Conservation (phyloP, 1,139 yeast genomes). For the Blastobotrys persicus region DNA sequence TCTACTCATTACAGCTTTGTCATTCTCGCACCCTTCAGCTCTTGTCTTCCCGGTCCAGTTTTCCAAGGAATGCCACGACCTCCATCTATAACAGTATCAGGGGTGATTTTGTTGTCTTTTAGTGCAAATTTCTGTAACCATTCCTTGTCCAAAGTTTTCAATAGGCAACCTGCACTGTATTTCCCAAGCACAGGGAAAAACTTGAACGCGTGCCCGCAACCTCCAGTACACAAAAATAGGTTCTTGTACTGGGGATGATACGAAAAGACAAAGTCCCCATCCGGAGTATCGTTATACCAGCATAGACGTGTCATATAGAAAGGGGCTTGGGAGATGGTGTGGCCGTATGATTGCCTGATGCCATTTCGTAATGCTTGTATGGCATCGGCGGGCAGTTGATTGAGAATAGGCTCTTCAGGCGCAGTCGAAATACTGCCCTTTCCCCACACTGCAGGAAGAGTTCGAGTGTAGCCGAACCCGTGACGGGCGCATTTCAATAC, state of each 20-base stretch:
- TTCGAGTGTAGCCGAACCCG: slow-evolving; percentile 3
- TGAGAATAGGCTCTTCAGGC: neutral
- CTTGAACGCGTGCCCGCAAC: slow-evolving; percentile 1
- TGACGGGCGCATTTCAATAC: neutral
- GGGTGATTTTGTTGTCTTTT: neutral
- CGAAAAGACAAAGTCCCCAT: neutral
- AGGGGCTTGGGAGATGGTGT: neutral
- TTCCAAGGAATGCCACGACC: neutral
- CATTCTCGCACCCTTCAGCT: neutral
- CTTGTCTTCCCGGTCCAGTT: neutral
- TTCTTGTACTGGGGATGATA: slow-evolving; percentile 2
- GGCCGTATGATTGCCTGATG: neutral
- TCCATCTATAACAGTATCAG: neutral
- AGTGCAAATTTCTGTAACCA: neutral
- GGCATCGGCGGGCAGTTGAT: neutral
- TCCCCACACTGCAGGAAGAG: neutral
- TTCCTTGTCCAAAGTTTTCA: neutral
- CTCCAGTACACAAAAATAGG: neutral
- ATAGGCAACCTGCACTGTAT: slow-evolving; percentile 1
- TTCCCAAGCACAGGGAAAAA: neutral
- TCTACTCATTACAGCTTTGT: neutral
- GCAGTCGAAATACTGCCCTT: neutral
- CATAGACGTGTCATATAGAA: neutral
- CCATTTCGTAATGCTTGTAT: neutral
- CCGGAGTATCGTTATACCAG: slow-evolving; percentile 4